Base-by-base conservation (phyloP, 495 filamentous ascomycete genomes). In the Parmelia sp. region DNA sequence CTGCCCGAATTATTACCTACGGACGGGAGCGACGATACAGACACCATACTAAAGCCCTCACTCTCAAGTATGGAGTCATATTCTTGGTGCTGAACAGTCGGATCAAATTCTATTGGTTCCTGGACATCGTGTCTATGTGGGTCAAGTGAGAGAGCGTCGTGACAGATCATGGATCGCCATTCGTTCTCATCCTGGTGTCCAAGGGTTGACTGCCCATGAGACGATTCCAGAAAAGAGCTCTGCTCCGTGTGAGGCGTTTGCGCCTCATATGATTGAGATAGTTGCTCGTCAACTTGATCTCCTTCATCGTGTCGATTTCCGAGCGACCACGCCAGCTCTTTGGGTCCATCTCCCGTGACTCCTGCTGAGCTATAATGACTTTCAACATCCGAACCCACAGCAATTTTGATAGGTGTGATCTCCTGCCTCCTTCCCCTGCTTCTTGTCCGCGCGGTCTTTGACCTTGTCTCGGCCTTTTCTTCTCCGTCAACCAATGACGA, bases 11-110 rank as follows among this genome's bases (percentile, higher is more conserved):
- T 72, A 53, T 77, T 75, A 62, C 75, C 75, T 23, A 73, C 74
- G 8, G 80, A 83, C 35, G 79, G 76, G 40, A 84, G 70, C 14
- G 82, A 81, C 36, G 83, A 78, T 57, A 84, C 69, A 5, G 81
- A 83, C 5, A 85, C 77, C 82, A 85, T 85, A 40, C 79, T 85
- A 61, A 85, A 84, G 2, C 80, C 82, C 69, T 85, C 82, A 59
- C 82, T 83, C 66, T 85, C 82, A 67, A 85, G 79, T 40, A 84
- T 82, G 2, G 82, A 79, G 71, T 83, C 80, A 61, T 78, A 83
- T 39, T 83, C 80, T 58, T 73, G 66, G 49, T 80, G 76, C 17
- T 79, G 74, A 39, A 76, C 74, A 19, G 73, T 80, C 12, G 78
- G 75, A 56, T 80, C 79, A 37, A 42, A 56, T 33, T 29, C 68